A percentile compares a stretch with the other conserved stretches of the same genome.
phyloP scores from a whole-genome alignment of 2,329 filamentous ascomycete genomes.

The Stachybotrys chartarum region DNA sequence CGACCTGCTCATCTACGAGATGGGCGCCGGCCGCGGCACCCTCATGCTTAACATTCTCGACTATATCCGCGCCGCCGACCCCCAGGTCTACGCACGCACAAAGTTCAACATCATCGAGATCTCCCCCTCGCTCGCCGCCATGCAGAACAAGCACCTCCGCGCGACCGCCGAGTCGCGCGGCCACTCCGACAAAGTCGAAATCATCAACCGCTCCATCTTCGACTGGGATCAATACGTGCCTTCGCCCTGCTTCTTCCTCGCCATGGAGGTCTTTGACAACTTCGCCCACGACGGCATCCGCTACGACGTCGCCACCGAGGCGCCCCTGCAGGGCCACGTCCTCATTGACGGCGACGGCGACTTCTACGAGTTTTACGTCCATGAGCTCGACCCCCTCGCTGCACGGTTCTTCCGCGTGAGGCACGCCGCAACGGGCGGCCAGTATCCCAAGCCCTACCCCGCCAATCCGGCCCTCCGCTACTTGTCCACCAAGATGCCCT shows the following conservation, averaged over 20 bases:
- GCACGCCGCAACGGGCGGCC: constrained; percentile 62
- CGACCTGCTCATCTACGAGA: constrained; percentile 96
- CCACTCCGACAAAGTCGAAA: constrained; percentile 80
- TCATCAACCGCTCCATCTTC: constrained; percentile 92
- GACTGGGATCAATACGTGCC: constrained; percentile 87
- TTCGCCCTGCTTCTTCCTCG: constrained; percentile 93
- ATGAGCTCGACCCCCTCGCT: constrained; percentile 72
- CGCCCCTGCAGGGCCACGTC: constrained; percentile 81
- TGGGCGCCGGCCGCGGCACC: constrained; percentile 95
- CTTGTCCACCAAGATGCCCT: constrained; percentile 58
- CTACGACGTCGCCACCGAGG: constrained; percentile 75
- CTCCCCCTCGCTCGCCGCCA: constrained; percentile 67
- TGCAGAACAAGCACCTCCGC: constrained; percentile 68
- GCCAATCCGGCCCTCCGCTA: constrained; percentile 48
- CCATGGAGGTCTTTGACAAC: constrained; percentile 97
- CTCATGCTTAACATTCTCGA: constrained; percentile 98
- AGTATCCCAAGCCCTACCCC: constrained; percentile 56
- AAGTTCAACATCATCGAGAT: constrained; percentile 97
- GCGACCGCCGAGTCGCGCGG: constrained; percentile 61
- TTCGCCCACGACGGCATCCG: constrained; percentile 93
- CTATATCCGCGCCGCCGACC: constrained; percentile 84
- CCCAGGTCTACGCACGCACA: constrained; percentile 88
- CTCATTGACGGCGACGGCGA: constrained; percentile 80
- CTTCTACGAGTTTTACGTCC: constrained; percentile 90
- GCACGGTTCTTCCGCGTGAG: constrained; percentile 79